Base-by-base conservation (phyloP, 225 moss, liverwort and hornwort genomes). In the Marchantia polymorpha region DNA sequence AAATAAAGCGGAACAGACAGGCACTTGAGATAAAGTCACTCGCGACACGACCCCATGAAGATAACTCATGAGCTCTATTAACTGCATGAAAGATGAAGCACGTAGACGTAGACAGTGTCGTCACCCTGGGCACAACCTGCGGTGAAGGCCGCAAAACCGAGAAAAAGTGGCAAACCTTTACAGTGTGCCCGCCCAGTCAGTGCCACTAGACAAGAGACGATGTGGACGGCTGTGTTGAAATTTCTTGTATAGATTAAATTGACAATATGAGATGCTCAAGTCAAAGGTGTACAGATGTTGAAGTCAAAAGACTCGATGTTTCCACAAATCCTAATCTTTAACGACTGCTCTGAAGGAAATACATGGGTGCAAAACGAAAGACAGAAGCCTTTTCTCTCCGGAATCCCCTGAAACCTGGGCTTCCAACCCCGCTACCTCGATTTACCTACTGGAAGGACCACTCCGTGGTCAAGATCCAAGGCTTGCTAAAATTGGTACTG, bases 271-370 rank as follows among this genome's bases (percentile, higher is more conserved):
- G 58, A 11, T 59, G 30, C 23, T 12, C 58, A 1, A 39, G 20
- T 59, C 8, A 75, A 75, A 30, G 75, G 58, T 31, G 74, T 78
- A 84, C 81, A 81, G 56, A 78, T 68, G 58, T 46, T 80, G 22
- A 56, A 51, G 14, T 52, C 23, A 19, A 81, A 84, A 78, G 72
- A 83, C 79, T 79, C 76, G 74, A 77, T 81, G 65, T 84, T 66
- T 64, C 79, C 71, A 77, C 53, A 80, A 71, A 77, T 39, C 72
- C 64, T 79, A 39, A 39, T 50, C 60, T 31, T 68, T 61, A 39
- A 58, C 54, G 14, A 47, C 55, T 71, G 26, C 20, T 79, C 67
- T 53, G n/a, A 46, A 23, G 47, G 31, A 15, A 79, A 25, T 30
- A 29, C 27, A 49, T 75, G 27, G 75, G 79, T 29, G 39, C 51